These are phyloP conservation scores for Suillus spraguei DNA, from an alignment of 768 basidiomycete genomes.

Conservation along the genomic window DNA sequence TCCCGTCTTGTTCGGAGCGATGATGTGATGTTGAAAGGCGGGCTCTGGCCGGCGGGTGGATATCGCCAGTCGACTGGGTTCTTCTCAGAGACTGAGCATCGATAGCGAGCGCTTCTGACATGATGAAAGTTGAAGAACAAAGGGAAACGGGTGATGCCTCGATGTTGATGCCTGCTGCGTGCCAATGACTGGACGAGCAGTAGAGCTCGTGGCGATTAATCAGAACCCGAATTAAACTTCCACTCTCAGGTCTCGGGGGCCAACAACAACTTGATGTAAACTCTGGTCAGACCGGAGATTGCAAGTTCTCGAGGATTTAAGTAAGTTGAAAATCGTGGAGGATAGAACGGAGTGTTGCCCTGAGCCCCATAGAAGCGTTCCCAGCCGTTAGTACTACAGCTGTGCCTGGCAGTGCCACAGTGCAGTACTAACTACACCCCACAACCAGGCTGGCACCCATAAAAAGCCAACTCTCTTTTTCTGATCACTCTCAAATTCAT, in stretches of 20 bases:
- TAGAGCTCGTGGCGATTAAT: conserved; percentile 4
- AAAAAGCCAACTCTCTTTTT: neutral
- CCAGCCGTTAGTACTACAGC: neutral
- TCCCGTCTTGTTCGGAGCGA: conserved; percentile 28
- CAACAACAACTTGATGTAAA: neutral
- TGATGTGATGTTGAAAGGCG: conserved; percentile 33
- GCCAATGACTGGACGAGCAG: conserved; percentile 20
- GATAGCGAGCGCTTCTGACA: conserved; percentile 27
- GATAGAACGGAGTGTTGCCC: neutral
- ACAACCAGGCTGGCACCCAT: neutral
- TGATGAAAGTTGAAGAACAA: conserved; percentile 25
- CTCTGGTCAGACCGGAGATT: neutral
- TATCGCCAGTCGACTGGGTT: conserved; percentile 38
- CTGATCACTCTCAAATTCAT: neutral
- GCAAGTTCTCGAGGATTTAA: neutral
- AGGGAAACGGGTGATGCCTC: conserved; percentile 18
- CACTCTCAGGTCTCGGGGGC: neutral
- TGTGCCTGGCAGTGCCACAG: neutral
- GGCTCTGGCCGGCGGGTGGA: conserved; percentile 31
- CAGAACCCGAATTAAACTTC: neutral
- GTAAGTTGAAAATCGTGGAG: neutral
- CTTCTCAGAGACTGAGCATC: conserved; percentile 37
- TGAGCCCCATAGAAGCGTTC: conserved; percentile 4
- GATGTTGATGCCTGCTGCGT: conserved; percentile 35
- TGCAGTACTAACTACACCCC: no score